Percentiles rank a stretch among this genome's conserved stretches.
These are phyloP conservation scores for Dentipellis fragilis DNA, from an alignment of 768 basidiomycete species.

Conservation along the genomic window DNA sequence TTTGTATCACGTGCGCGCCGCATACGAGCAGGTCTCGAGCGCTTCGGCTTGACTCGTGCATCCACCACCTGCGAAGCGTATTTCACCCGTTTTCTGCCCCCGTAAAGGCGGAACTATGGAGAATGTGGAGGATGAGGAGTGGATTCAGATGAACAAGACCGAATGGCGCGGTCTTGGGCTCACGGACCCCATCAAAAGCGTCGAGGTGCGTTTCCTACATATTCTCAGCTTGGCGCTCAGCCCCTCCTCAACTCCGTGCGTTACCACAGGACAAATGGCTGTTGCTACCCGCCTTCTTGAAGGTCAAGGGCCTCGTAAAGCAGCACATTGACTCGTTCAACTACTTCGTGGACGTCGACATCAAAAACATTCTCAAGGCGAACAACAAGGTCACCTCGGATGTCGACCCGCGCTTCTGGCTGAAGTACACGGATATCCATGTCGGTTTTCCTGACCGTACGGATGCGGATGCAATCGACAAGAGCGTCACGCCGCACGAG, in stretches of 20 bases:
- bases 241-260: too few relatives aligned
- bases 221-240: background rate
- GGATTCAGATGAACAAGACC: slow-evolving; percentile 46
- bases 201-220: slow-evolving; percentile 56
- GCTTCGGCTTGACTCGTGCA: background rate
- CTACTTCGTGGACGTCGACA: slow-evolving; percentile 95
- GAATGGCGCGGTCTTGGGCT: slow-evolving; percentile 71
- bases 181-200: slow-evolving; percentile 83
- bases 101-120: background rate
- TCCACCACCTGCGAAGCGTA: background rate
- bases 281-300: slow-evolving; percentile 88
- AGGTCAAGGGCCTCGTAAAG: slow-evolving; percentile 97
- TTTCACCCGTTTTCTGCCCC: background rate
- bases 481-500: slow-evolving; percentile 89
- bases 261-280: slow-evolving; percentile 90
- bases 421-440: slow-evolving; percentile 92
- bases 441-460: slow-evolving; percentile 89
- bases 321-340: slow-evolving; percentile 99
- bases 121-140: slow-evolving; percentile 32
- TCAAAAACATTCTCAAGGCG: slow-evolving; percentile 92
- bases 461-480: slow-evolving; percentile 70
- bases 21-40: background rate
- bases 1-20: background rate
- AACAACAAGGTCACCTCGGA: slow-evolving; percentile 94
- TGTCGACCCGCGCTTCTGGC: slow-evolving; percentile 92